phyloP scores from a whole-genome alignment of 202 grass and related monocot genomes.

The Dendrocalamus latiflorus region DNA sequence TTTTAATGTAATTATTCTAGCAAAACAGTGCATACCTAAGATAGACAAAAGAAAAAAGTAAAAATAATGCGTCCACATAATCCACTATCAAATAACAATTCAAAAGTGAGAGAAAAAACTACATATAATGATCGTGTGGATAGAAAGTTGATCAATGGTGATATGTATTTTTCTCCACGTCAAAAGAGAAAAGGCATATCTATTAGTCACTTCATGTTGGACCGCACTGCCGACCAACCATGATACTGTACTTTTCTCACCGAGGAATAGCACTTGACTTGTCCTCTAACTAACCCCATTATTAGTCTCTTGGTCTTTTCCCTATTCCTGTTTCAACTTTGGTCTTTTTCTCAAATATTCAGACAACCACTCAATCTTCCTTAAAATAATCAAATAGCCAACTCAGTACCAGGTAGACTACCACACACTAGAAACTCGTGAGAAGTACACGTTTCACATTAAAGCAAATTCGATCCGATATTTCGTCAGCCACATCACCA shows the following conservation, averaged over 20 bases:
- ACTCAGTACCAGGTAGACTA: accelerated
- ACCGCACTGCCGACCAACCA: accelerated
- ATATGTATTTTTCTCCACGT: accelerated
- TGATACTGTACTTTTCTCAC: not conserved
- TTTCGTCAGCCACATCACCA: not conserved
- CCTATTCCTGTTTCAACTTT: not conserved
- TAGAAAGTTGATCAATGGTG: accelerated
- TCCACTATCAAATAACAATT: not conserved
- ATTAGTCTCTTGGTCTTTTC: not conserved
- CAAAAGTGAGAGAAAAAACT: not conserved
- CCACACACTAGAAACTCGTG: not conserved
- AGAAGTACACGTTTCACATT: not conserved
- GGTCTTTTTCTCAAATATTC: not conserved
- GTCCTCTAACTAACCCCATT: not conserved
- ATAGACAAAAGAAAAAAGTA: accelerated
- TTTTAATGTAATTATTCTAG: not conserved
- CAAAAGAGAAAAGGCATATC: accelerated
- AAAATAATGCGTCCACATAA: not conserved
- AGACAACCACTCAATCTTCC: accelerated
- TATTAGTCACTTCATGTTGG: not conserved
- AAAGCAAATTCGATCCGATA: not conserved
- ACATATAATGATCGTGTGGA: accelerated
- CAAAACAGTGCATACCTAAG: accelerated
- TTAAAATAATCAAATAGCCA: not conserved
- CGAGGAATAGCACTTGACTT: not conserved